Evolutionary conservation across 306 rosid species (phyloP).

Genomic region (Prunus kanzakura): DNA sequence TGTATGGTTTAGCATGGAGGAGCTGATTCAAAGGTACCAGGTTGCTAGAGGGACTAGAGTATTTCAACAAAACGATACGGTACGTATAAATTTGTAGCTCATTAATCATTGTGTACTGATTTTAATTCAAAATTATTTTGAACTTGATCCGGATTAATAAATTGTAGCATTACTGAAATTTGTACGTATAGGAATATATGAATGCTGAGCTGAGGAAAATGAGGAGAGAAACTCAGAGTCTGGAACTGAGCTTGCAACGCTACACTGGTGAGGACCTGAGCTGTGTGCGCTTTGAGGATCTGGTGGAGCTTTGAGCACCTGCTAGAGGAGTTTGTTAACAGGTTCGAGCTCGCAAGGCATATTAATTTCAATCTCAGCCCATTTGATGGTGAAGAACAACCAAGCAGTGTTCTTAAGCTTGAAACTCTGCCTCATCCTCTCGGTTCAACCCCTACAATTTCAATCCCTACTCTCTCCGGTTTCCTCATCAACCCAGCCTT

Average conservation of each 20-base stretch:
- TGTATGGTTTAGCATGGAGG: slow-evolving; percentile 53
- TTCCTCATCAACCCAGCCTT: no score
- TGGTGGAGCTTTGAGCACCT: slow-evolving; percentile 47
- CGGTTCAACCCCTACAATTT: no score
- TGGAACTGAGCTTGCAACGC: slow-evolving; percentile 52
- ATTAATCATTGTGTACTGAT: background rate
- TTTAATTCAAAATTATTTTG: background rate
- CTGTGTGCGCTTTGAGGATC: slow-evolving; percentile 36
- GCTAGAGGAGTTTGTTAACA: slow-evolving; percentile 44
- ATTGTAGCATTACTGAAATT: background rate
- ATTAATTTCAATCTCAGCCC: no score
- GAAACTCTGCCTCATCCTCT: no score
- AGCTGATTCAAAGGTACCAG: slow-evolving; percentile 59
- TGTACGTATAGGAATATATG: slow-evolving; percentile 42
- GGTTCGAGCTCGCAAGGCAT: slow-evolving; percentile 63
- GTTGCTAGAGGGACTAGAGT: slow-evolving; percentile 37
- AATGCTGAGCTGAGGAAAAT: slow-evolving; percentile 41
- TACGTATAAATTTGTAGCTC: background rate
- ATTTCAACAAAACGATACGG: slow-evolving; percentile 26
- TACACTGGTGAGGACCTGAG: slow-evolving; percentile 46
- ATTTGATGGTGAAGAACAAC: no score
- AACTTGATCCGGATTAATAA: background rate
- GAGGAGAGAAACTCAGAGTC: slow-evolving; percentile 44
- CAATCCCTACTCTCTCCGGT: no score
- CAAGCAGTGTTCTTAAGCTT: no score